Base-by-base conservation (phyloP, 345 rosid genomes). In the Eucalyptus albens region DNA sequence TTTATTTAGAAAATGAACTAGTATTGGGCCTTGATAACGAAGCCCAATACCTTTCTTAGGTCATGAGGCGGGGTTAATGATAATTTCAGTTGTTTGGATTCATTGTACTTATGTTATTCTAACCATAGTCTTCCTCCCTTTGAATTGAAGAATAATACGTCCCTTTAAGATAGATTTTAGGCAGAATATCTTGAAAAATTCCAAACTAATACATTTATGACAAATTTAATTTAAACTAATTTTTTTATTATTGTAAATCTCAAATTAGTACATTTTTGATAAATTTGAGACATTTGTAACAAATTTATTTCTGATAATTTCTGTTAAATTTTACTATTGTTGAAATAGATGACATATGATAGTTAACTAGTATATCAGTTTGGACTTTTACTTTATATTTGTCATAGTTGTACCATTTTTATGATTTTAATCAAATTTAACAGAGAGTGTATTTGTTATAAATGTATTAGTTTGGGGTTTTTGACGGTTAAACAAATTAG, bases 341-440 rank as follows among this genome's bases (percentile, higher is more conserved):
- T 0, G 0, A 53, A 53, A 0, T 53, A 19, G 2, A 53, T 53
- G 0, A 19, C 11, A 53, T 53, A 4, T 53, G 5, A 0, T 2
- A 19, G 0, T 53, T 53, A 19, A 19, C 0, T 53, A 0, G 1
- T 53, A 0, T 19, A 53, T 2, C 1, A 0, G 3, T 19, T 53
- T 53, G 4, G 24, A 9, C 2, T 53, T 53, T 53, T 53, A 53
- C 59, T 53, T 9, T 53, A 0, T 19, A 0, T 21, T 53, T 53
- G 5, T 53, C 4, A 53, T 0, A 21, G 0, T 21, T 21, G 1
- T 19, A 53, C 0, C 2, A 53, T 53, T 53, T 53, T 8, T 53
- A 9, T 40, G 40, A 40, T 40, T 4, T 40, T 21, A 53, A 53
- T 21, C 2, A 0, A 53, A 53, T 53, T 21, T 53, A 53, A 53